Base-by-base conservation (phyloP, 257 asterid species). In the Parsonsia alboflavescens region DNA sequence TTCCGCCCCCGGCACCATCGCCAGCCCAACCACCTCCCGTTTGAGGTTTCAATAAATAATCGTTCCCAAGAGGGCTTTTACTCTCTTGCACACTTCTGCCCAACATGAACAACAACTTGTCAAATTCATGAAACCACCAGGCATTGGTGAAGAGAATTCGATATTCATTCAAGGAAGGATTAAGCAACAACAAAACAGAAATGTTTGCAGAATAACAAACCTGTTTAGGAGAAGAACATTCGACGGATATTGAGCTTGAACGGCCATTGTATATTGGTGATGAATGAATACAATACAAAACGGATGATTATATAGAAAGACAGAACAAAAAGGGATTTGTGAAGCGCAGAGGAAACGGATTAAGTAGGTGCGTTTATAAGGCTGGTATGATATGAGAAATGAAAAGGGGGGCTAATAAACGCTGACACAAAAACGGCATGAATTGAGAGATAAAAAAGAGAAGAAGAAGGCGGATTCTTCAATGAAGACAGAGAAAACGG, bases 231-330 rank as follows among this genome's bases (percentile, higher is more conserved):
- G 74, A 36, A 79, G 84, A 72, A 79, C 79, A 58, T 81, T 83
- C 36, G 89, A 85, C 10, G 87, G 80, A 58, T 85, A 81, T 70
- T 79, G 89, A 81, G 87, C 89, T 83, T 85, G 89, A 77, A 85
- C 85, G 19, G 87, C 87, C 89, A 85, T 85, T 39, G 42, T 24
- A 22, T 26, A 13, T 19, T 65, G 19, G 22, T 5, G 10, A 41
- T 49, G 12, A 41, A 46, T 39, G 11, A 45, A n/a, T 12, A 15
- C 10, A 10, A 2, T 1, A 17, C 41, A 28, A 63, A 63, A 62
- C 33, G 68, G 13, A 54, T 10, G 46, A 76, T 56, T 66, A 17
- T 72, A 30, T 41, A 36, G n/a, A n/a, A 13, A 36, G 63, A 15
- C 7, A 42, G 16, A 53, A 1, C 1, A 46, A 72, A 45, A 46